phyloP scores from a whole-genome alignment of 169 alveolate genomes.

The Plasmodium gaboni region DNA sequence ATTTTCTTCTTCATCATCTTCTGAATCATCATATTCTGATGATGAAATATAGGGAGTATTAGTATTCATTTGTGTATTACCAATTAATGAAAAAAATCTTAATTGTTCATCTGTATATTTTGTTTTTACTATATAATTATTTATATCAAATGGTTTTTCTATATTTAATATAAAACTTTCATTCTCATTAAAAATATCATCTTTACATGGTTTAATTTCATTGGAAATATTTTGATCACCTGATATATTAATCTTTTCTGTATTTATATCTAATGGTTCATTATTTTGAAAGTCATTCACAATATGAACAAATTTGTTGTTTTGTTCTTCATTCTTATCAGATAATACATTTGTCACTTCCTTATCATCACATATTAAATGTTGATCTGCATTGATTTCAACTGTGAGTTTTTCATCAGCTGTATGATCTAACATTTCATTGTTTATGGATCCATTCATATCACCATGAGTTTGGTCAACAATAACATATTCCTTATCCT shows the following conservation, averaged over 20 bases:
- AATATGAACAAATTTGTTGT: neutral
- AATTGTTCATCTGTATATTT: conserved; percentile 56
- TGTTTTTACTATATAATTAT: conserved; percentile 46
- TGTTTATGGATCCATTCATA: neutral
- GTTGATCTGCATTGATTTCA: neutral
- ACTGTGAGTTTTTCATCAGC: neutral
- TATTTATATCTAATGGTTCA: too few species aligned
- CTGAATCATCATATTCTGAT: conserved; percentile 36
- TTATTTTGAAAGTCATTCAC: neutral
- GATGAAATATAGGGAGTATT: conserved; percentile 4
- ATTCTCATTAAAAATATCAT: neutral
- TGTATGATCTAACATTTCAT: neutral
- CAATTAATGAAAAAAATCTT: conserved; percentile 40
- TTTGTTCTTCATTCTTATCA: neutral
- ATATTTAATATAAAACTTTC: conserved; percentile 6
- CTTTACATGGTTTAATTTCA: neutral
- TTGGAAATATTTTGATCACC: too few species aligned
- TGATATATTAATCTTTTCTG: too few species aligned
- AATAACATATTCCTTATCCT: neutral
- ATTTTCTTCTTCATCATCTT: conserved; percentile 43
- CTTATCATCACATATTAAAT: neutral
- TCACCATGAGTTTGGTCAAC: neutral
- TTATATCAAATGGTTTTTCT: conserved; percentile 20
- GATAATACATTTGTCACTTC: neutral
- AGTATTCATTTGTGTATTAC: conserved; percentile 12